Evolutionary conservation across 805 yeast genomes (phyloP).

Genomic region (Gaillardinia entomophila): DNA sequence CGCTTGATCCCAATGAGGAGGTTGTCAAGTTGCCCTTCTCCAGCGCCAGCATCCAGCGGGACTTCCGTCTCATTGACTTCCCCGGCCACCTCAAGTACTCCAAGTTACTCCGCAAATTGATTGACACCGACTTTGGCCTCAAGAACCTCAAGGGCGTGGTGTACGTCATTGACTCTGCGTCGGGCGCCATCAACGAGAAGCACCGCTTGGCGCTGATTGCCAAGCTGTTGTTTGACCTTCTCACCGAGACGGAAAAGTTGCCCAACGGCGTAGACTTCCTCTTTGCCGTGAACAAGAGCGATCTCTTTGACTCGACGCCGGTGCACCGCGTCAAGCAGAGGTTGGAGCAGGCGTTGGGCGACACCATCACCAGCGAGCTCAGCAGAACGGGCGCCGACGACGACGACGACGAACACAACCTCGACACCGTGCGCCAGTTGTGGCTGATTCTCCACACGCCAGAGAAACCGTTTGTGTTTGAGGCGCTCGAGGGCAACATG

Average conservation of each 20-base stretch:
- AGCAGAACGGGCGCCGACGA: conserved; percentile 21
- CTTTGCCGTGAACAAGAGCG: conserved; percentile 81
- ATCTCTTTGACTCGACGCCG: conserved; percentile 78
- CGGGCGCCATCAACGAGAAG: conserved; percentile 43
- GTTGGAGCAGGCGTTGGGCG: conserved; percentile 60
- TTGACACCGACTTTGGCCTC: conserved; percentile 34
- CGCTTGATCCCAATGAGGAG: conserved; percentile 30
- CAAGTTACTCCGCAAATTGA: conserved; percentile 46
- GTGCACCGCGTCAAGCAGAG: conserved; percentile 50
- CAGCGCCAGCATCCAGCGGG: conserved; percentile 28
- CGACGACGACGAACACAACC: conserved; percentile 20
- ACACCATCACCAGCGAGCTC: conserved; percentile 44
- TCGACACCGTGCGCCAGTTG: conserved; percentile 41
- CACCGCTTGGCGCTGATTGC: conserved; percentile 41
- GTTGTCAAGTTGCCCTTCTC: conserved; percentile 29
- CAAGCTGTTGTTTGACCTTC: conserved; percentile 50
- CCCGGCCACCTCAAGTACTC: conserved; percentile 86
- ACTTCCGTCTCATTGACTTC: conserved; percentile 58
- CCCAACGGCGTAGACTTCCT: conserved; percentile 69
- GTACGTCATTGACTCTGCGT: conserved; percentile 70
- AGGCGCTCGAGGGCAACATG: conserved; percentile 64
- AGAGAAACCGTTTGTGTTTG: conserved; percentile 49
- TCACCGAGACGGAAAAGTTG: conserved; percentile 56
- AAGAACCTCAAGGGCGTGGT: conserved; percentile 58
- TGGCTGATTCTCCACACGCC: conserved; percentile 34